Percentiles rank a stretch among this genome's conserved stretches.
These are phyloP conservation scores for Pestalotiopsis sp. DNA, from an alignment of 2,329 filamentous ascomycete genomes.

Conservation along the genomic window DNA sequence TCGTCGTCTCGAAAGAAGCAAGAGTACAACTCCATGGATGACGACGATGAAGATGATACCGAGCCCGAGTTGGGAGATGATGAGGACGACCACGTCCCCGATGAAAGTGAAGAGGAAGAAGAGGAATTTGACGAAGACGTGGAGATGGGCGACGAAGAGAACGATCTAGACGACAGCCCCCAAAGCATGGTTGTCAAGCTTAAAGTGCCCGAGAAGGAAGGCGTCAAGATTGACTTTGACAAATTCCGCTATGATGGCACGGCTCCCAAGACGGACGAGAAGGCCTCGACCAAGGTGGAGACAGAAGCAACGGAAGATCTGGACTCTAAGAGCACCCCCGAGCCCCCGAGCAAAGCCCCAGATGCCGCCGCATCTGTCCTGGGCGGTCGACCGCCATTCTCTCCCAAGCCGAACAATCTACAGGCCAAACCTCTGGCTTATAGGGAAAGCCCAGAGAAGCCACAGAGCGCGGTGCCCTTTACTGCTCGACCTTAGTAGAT, in stretches of 20 bases:
- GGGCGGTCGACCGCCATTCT: slow-evolving; percentile 25
- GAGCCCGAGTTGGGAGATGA: slow-evolving; percentile 62
- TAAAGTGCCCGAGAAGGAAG: slow-evolving; percentile 46
- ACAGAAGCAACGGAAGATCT: slow-evolving; percentile 15
- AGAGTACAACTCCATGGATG: slow-evolving; percentile 56
- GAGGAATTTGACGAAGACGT: slow-evolving; percentile 61
- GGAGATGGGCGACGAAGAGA: slow-evolving; percentile 57
- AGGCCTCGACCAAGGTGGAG: slow-evolving; percentile 6
- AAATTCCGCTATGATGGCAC: slow-evolving; percentile 30
- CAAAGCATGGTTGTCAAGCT: slow-evolving; percentile 78
- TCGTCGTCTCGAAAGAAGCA: slow-evolving; percentile 42
- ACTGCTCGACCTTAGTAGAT: not conserved
- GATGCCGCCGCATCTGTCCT: slow-evolving; percentile 8
- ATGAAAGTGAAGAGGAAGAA: slow-evolving; percentile 50
- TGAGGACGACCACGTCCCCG: slow-evolving; percentile 68
- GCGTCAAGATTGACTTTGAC: slow-evolving; percentile 34
- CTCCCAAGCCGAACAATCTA: slow-evolving; percentile 30
- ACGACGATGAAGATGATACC: slow-evolving; percentile 45
- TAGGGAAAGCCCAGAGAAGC: slow-evolving; percentile 64
- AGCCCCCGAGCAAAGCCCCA: slow-evolving; percentile 13
- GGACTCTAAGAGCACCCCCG: slow-evolving; percentile 29
- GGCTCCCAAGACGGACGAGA: slow-evolving; percentile 20
- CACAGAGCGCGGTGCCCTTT: slow-evolving; percentile 29
- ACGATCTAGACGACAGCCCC: slow-evolving; percentile 46
- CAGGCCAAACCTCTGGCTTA: slow-evolving; percentile 55